Conservation (phyloP, 805 yeast genomes). For the Candida namnaoensis region DNA sequence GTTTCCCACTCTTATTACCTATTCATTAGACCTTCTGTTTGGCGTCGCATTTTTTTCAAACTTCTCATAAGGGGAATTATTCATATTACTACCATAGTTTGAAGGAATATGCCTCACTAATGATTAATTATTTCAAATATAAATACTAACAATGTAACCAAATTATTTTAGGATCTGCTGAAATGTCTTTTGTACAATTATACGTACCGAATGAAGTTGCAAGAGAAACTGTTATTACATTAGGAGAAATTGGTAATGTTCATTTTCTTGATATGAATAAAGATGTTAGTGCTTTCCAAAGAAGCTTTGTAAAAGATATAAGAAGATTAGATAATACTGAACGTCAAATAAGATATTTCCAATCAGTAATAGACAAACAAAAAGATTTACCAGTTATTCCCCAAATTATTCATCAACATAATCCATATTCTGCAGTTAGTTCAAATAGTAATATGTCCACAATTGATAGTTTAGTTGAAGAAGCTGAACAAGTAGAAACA, state of each 20-base stretch:
- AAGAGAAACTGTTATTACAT: conserved; percentile 73
- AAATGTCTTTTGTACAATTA: conserved; percentile 88
- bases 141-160: conserved; percentile 3
- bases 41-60: neutral
- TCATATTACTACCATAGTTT: too few relatives aligned
- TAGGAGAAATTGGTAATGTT: conserved; percentile 80
- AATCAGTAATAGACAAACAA: conserved; percentile 38
- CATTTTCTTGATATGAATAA: conserved; percentile 87
- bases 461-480: conserved; percentile 55
- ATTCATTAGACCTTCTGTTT: neutral
- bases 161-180: conserved; percentile 65
- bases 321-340: conserved; percentile 80
- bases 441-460: conserved; percentile 29
- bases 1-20: conserved; percentile 5
- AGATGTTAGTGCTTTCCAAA: conserved; percentile 76
- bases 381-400: conserved; percentile 26
- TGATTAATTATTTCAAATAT: too few relatives aligned
- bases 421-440: conserved; percentile 23
- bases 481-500: conserved; percentile 61
- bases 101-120: too few relatives aligned
- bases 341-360: conserved; percentile 64
- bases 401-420: conserved; percentile 19
- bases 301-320: conserved; percentile 84
- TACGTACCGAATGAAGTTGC: conserved; percentile 88
- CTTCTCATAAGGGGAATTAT: too few relatives aligned